Percentiles rank a stretch among this genome's conserved stretches.
Conservation (phyloP, 305 asterid species). For the Andrographis paniculata region DNA sequence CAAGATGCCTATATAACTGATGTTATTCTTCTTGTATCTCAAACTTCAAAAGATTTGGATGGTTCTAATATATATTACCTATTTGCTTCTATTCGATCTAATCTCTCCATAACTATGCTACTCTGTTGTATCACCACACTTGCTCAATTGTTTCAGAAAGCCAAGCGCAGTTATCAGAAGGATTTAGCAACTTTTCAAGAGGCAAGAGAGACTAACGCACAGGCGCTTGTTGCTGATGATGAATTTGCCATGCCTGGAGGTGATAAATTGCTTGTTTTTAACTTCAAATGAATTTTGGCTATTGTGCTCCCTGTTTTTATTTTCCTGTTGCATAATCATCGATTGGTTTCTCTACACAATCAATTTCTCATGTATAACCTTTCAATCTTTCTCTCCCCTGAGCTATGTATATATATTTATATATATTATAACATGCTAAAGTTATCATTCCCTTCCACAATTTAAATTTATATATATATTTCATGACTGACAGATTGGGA, state of each 20-base stretch:
- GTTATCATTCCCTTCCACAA: not conserved
- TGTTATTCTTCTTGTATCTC: slow-evolving; percentile 8
- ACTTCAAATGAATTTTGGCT: not conserved
- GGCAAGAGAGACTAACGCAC: slow-evolving; percentile 59
- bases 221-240: slow-evolving; percentile 37
- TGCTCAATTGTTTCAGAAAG: slow-evolving; percentile 55
- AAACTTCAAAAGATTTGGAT: slow-evolving; percentile 1
- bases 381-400: too few species aligned
- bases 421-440: not conserved
- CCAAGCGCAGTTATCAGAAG: slow-evolving; percentile 83
- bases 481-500: slow-evolving; percentile 64
- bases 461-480: not conserved
- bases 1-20: slow-evolving; percentile 3
- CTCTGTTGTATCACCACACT: slow-evolving; percentile 7
- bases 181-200: slow-evolving; percentile 67
- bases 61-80: not conserved
- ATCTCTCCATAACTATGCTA: not conserved
- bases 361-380: too few species aligned
- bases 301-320: slow-evolving; percentile 1
- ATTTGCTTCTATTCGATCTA: not conserved
- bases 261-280: slow-evolving; percentile 16
- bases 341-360: too few species aligned
- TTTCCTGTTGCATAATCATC: not conserved
- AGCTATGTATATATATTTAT: too few species aligned
- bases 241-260: slow-evolving; percentile 65